Evolutionary conservation across 805 yeast genomes (phyloP).

Genomic region (Starmerella khaoyaiensis): DNA sequence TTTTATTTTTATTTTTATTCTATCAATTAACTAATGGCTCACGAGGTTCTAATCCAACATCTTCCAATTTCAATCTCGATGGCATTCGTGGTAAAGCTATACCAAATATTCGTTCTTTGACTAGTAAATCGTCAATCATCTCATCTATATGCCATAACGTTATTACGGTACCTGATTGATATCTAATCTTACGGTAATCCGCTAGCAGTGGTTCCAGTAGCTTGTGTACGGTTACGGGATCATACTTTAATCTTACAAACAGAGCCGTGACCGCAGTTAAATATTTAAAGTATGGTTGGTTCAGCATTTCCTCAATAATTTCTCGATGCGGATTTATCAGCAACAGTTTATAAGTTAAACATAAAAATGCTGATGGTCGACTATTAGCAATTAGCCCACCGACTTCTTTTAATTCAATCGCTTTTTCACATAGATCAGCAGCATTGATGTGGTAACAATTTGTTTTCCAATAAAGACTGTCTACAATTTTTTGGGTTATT

Average conservation of each 20-base stretch:
- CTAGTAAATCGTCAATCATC: conserved; percentile 49
- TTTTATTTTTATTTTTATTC: too few relatives aligned
- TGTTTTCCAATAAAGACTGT: conserved; percentile 46
- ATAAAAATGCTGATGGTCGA: conserved; percentile 59
- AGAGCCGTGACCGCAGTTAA: conserved; percentile 54
- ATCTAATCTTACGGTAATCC: conserved; percentile 60
- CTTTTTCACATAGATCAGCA: conserved; percentile 39
- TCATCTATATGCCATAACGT: conserved; percentile 53
- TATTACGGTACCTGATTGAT: conserved; percentile 30
- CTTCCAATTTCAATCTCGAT: conserved; percentile 29
- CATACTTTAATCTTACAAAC: conserved; percentile 39
- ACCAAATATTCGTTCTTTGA: conserved; percentile 52
- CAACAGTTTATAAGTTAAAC: conserved; percentile 60
- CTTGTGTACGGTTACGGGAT: conserved; percentile 36
- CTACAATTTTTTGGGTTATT: conserved; percentile 42
- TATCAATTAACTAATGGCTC: conserved; percentile 3
- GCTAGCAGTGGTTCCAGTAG: conserved; percentile 42
- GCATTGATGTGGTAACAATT: conserved; percentile 41
- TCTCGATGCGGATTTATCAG: conserved; percentile 60
- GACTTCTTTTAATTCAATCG: conserved; percentile 34
- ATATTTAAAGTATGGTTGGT: conserved; percentile 65
- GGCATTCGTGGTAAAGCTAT: conserved; percentile 56
- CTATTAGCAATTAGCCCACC: conserved; percentile 47
- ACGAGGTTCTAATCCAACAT: conserved; percentile 18
- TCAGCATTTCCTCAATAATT: conserved; percentile 41